Evolutionary conservation across 1,284 basidiomycete species (phyloP).

Genomic region (Ganoderma multipileum): DNA sequence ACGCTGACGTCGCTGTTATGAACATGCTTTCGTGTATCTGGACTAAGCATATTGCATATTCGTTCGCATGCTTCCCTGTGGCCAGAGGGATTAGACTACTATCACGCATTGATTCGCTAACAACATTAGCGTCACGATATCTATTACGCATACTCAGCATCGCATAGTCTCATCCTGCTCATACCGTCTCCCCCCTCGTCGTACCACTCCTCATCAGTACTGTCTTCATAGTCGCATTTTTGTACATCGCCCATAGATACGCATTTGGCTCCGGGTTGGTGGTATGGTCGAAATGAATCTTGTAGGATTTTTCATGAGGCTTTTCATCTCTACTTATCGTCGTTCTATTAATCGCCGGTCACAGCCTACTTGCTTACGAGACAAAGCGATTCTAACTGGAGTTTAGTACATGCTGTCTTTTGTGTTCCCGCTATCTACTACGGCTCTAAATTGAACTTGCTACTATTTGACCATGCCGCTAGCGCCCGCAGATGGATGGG

Average conservation of each 20-base stretch:
- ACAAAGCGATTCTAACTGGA: not conserved
- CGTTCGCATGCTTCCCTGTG: slow-evolving; percentile 4
- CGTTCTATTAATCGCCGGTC: not conserved
- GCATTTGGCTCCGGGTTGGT: slow-evolving; percentile 2
- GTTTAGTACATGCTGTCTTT: not conserved
- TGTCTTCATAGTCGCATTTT: slow-evolving; percentile 18
- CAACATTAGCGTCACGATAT: slow-evolving; percentile 4
- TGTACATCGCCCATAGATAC: slow-evolving; percentile 17
- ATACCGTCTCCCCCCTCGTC: not conserved
- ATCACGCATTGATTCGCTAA: slow-evolving; percentile 1
- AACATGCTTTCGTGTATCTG: not conserved
- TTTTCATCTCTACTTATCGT: not conserved
- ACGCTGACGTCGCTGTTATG: slow-evolving; percentile 5
- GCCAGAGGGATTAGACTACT: slow-evolving; percentile 14
- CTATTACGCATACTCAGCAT: slow-evolving; percentile 6
- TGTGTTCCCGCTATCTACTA: not conserved
- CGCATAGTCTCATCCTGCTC: not conserved
- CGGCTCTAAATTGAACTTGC: not conserved
- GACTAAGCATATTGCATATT: slow-evolving; percentile 14
- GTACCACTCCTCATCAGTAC: slow-evolving; percentile 9
- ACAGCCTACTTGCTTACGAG: not conserved
- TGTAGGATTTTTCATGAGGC: not conserved
- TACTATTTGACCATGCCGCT: not conserved
- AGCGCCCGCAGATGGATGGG: not conserved
- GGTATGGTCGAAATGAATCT: slow-evolving; percentile 4